These are phyloP conservation scores for Talaromyces verruculosus DNA, from an alignment of 2,329 filamentous ascomycete genomes.

Conservation along the genomic window DNA sequence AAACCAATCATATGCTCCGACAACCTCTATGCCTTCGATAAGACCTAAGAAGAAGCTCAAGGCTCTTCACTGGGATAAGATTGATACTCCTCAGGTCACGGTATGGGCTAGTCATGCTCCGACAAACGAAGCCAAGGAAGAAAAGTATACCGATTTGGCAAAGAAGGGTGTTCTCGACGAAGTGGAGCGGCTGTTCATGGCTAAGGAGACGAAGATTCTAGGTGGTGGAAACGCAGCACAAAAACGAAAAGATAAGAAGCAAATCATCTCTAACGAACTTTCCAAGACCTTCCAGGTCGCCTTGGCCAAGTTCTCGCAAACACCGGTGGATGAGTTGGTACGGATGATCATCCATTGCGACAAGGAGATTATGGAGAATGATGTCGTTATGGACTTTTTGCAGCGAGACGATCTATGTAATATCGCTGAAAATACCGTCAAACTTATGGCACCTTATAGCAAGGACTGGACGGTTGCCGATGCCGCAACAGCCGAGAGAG, in stretches of 20 bases:
- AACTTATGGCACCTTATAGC: constrained; percentile 91
- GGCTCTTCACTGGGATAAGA: constrained; percentile 98
- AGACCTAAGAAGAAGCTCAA: constrained; percentile 99
- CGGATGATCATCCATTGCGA: constrained; percentile 97
- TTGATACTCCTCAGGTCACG: constrained; percentile 85
- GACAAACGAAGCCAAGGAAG: constrained; percentile 84
- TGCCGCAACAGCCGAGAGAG: constrained; percentile 72
- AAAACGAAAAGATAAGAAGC: constrained; percentile 94
- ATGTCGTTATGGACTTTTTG: constrained; percentile 93
- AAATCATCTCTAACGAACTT: constrained; percentile 88
- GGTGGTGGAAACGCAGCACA: constrained; percentile 61
- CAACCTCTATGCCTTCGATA: constrained; percentile 72
- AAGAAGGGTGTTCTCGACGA: constrained; percentile 95
- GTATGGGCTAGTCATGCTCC: constrained; percentile 88
- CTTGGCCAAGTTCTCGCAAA: constrained; percentile 86
- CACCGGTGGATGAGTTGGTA: constrained; percentile 78
- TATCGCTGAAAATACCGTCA: constrained; percentile 84
- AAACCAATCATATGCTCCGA: constrained; percentile 55
- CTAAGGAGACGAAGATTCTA: constrained; percentile 90
- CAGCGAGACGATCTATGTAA: constrained; percentile 90
- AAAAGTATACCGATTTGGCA: constrained; percentile 91
- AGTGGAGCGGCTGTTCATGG: constrained; percentile 95
- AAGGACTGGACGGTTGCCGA: constrained; percentile 94
- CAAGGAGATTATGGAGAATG: constrained; percentile 79
- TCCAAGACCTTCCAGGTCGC: constrained; percentile 91